These are phyloP conservation scores for Candida glaebosa DNA, from an alignment of 805 yeast species.

Conservation along the genomic window DNA sequence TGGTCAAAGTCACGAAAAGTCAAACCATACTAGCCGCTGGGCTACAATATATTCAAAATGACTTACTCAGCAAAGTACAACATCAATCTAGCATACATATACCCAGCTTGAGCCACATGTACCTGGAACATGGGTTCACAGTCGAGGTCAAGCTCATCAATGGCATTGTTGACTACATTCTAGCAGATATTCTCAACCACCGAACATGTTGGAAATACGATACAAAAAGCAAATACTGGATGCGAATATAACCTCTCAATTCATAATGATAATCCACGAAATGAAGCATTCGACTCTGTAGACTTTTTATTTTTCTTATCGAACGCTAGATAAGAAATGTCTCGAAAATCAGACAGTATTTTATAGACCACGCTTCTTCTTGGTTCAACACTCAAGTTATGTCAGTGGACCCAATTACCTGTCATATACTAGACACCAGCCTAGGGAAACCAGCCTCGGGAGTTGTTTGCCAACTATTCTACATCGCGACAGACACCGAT, in stretches of 20 bases:
- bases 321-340: not conserved
- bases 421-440: slow-evolving; percentile 86
- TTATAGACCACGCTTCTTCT: too few relatives aligned
- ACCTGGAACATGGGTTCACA: not conserved
- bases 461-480: slow-evolving; percentile 66
- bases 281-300: too few relatives aligned
- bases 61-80: slow-evolving; percentile 7
- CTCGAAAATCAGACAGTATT: too few relatives aligned
- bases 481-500: slow-evolving; percentile 23
- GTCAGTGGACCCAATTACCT: slow-evolving; percentile 63
- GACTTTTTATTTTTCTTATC: not conserved
- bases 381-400: slow-evolving; percentile 6
- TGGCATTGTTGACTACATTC: slow-evolving; percentile 22
- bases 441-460: slow-evolving; percentile 75
- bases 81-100: not conserved
- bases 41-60: slow-evolving; percentile 10
- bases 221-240: slow-evolving; percentile 15
- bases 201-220: slow-evolving; percentile 24
- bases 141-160: slow-evolving; percentile 17
- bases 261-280: too few relatives aligned
- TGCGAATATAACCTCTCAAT: not conserved
- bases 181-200: slow-evolving; percentile 12
- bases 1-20: slow-evolving; percentile 21
- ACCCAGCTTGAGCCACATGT: not conserved
- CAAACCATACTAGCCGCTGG: slow-evolving; percentile 19